These are phyloP conservation scores for Didymella sp. DNA, from an alignment of 2,329 filamentous ascomycete species.

Conservation along the genomic window DNA sequence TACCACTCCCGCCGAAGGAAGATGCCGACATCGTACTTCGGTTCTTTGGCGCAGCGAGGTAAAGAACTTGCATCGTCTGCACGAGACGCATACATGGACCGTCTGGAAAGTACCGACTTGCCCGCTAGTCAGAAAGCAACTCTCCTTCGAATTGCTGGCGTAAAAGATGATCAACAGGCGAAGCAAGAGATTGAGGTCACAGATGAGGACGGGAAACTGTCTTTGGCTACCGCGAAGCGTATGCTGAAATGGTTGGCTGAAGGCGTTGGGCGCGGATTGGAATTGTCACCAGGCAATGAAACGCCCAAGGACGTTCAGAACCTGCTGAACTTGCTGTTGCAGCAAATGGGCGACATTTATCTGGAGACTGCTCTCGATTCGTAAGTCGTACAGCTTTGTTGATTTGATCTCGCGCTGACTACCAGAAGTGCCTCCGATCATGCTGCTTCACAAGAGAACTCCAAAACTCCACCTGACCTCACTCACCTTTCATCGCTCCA, in stretches of 20 bases:
- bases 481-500: slow-evolving; percentile 80
- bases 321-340: slow-evolving; percentile 81
- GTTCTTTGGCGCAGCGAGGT: slow-evolving; percentile 85
- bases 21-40: slow-evolving; percentile 89
- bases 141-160: slow-evolving; percentile 85
- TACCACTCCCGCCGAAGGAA: slow-evolving; percentile 91
- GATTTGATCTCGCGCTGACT: slow-evolving; percentile 18
- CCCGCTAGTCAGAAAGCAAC: slow-evolving; percentile 88
- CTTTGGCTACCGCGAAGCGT: slow-evolving; percentile 86
- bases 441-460: slow-evolving; percentile 77
- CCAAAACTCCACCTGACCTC: slow-evolving; percentile 86
- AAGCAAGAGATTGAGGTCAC: slow-evolving; percentile 89
- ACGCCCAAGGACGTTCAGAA: slow-evolving; percentile 93
- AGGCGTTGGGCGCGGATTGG: slow-evolving; percentile 86
- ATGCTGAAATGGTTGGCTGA: slow-evolving; percentile 99
- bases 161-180: slow-evolving; percentile 75
- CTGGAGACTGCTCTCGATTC: slow-evolving; percentile 70
- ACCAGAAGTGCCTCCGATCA: slow-evolving; percentile 62
- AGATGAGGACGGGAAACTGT: slow-evolving; percentile 86
- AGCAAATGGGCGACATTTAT: slow-evolving; percentile 85
- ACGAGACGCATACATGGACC: slow-evolving; percentile 88
- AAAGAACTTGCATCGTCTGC: slow-evolving; percentile 87
- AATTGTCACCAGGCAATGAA: slow-evolving; percentile 85
- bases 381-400: slow-evolving; percentile 38
- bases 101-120: slow-evolving; percentile 86